A percentile compares a stretch with the other conserved stretches of the same genome.
Conservation (phyloP, 2,329 filamentous ascomycete species). For the Phyllosticta citriasiana region DNA sequence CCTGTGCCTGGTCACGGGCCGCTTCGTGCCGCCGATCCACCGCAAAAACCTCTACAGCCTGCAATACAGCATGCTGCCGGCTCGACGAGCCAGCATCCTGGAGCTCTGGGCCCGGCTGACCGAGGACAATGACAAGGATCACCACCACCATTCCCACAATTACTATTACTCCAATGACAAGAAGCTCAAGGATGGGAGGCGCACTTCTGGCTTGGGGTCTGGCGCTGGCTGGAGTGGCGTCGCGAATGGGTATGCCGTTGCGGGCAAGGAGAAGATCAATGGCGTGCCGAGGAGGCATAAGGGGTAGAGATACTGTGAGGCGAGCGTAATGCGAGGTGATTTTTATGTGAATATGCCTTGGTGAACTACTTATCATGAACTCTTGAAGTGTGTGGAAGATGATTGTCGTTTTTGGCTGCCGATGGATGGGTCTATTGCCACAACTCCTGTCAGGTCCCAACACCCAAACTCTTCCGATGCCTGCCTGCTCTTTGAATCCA, state of each 20-base stretch:
- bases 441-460: no score
- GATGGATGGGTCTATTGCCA: no score
- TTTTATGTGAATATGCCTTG: not conserved
- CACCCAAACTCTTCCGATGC: not conserved
- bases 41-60: constrained; percentile 89
- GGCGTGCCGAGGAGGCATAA: not conserved
- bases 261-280: not conserved
- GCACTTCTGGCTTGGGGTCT: not conserved
- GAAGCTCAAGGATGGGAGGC: not conserved
- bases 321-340: not conserved
- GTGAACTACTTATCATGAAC: no score
- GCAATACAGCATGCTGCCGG: constrained; percentile 96
- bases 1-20: constrained; percentile 76
- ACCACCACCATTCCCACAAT: not conserved
- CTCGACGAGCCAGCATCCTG: constrained; percentile 63
- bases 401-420: no score
- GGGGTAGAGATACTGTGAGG: not conserved
- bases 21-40: constrained; percentile 90
- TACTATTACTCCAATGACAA: not conserved
- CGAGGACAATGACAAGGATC: constrained; percentile 5
- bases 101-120: constrained; percentile 72
- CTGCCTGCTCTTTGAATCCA: no score
- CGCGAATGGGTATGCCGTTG: not conserved
- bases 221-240: not conserved
- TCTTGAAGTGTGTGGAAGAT: no score